Evolutionary conservation across 305 asterid genomes (phyloP).

Genomic region (Plantago coronopus): DNA sequence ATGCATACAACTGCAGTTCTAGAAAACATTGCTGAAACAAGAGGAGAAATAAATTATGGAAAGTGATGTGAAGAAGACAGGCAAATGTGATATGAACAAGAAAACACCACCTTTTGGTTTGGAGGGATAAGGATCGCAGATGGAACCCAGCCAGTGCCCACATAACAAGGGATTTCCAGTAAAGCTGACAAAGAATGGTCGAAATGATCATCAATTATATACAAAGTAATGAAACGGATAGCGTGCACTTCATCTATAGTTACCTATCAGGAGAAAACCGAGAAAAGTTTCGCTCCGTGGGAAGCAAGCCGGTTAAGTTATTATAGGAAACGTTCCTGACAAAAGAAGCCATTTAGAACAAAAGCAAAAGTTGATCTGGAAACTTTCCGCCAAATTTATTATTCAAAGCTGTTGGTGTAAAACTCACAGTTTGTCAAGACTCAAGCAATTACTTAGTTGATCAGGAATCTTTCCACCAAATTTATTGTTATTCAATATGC

Average conservation of each 20-base stretch:
- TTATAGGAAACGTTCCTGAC: conserved; percentile 79
- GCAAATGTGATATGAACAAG: not conserved
- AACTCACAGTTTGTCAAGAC: conserved; percentile 79
- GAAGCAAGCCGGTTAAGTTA: conserved; percentile 78
- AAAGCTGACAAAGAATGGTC: conserved; percentile 46
- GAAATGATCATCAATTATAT: conserved; percentile 9
- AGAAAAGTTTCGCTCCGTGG: conserved; percentile 68
- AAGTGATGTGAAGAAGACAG: not conserved
- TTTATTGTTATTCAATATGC: conserved; percentile 59
- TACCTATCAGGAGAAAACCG: conserved; percentile 88
- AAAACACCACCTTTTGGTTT: conserved; percentile 52
- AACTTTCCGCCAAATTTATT: not conserved
- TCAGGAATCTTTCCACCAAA: conserved; percentile 78
- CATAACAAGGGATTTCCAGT: conserved; percentile 71
- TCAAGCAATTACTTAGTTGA: conserved; percentile 71
- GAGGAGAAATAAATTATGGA: not conserved
- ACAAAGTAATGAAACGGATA: not conserved
- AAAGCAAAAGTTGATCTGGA: conserved; percentile 16
- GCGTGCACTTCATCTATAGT: no score
- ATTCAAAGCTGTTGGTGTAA: not conserved
- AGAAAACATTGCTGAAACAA: conserved; percentile 58
- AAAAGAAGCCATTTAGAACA: conserved; percentile 20
- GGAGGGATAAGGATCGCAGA: conserved; percentile 59
- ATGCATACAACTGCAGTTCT: conserved; percentile 64
- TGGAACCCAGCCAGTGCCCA: conserved; percentile 92